Evolutionary conservation across 108 stramenopile species (phyloP).

Genomic region (Nitzschia sp.): DNA sequence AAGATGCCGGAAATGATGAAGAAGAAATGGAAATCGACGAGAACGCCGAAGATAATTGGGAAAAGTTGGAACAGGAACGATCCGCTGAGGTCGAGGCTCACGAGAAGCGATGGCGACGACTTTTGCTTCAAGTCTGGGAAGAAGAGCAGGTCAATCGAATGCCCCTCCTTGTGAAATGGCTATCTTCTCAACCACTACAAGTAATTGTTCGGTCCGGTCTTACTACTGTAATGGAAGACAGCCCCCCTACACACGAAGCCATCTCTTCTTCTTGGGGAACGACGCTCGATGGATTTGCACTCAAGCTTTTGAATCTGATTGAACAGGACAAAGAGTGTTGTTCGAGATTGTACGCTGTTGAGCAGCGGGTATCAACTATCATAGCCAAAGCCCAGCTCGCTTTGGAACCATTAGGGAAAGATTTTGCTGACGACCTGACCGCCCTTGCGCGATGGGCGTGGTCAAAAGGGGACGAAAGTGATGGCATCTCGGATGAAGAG

Average conservation of each 20-base stretch:
- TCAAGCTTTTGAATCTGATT: slow-evolving; percentile 16
- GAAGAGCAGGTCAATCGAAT: slow-evolving; percentile 39
- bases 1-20: slow-evolving; percentile 19
- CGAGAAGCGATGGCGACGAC: slow-evolving; percentile 39
- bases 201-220: slow-evolving; percentile 40
- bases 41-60: slow-evolving; percentile 9
- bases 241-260: background rate
- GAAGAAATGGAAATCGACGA: slow-evolving; percentile 13
- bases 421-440: slow-evolving; percentile 8
- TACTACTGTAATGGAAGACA: slow-evolving; percentile 4
- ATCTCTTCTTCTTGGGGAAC: background rate
- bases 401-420: slow-evolving; percentile 1
- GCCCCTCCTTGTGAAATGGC: slow-evolving; percentile 32
- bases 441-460: slow-evolving; percentile 27
- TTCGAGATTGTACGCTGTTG: slow-evolving; percentile 10
- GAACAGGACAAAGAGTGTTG: slow-evolving; percentile 15
- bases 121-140: slow-evolving; percentile 42
- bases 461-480: background rate
- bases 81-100: slow-evolving; percentile 34
- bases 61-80: slow-evolving; percentile 20
- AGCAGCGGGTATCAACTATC: slow-evolving; percentile 17
- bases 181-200: slow-evolving; percentile 10
- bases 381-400: slow-evolving; percentile 20
- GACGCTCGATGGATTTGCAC: slow-evolving; percentile 10
- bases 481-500: slow-evolving; percentile 11